Evolutionary conservation across 2,329 filamentous ascomycete species (phyloP), one percentile per base, ranked within the genome.

Genomic region (Chaetomium sp.): DNA sequence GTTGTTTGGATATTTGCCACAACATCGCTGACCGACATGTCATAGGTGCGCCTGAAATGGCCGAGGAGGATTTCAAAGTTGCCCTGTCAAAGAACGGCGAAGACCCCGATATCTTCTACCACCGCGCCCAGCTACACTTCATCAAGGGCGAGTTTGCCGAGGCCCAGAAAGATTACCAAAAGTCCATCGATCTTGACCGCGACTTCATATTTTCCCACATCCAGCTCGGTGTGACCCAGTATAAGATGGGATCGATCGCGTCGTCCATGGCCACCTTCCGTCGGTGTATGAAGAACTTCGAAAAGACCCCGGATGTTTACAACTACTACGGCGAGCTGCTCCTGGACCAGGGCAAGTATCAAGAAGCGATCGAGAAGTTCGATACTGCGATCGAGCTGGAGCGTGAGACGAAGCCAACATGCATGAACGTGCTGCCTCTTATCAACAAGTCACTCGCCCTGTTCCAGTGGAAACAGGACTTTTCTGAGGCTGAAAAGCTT

Each of bases 151-250:
- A 97, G 70, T 95, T 95, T 65, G 84, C 87, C 54, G 89, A 95
- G 64, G 94, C 94, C 4, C 91, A 94, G 58, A 96, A 95, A 77
- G 94, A 99, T 76, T 99, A 99, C 77, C 94, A 99, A 72, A 96
- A 95, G 76, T 97, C 94, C 2, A 99, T 99, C 67, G 94, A 99
- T 66, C 82, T 99, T 35, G 94, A 99, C 77, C 82, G 85, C 65
- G 86, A 89, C 64, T 99, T 99, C 74, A 99, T 99, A 76, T 99
- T 96, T 81, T 97, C 92, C 6, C 94, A 99, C 76, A 99, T 99
- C 68, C 94, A 99, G 74, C 88, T 99, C 44, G 94, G 94, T 71
- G 94, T 99, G 52, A 99, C 94, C 49, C 94, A 99, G 75, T 99
- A 99, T 80, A 99, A 99, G 85, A 95, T 97, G 88, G 94, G 94